phyloP scores from a whole-genome alignment of 2,329 filamentous ascomycete species.

The Chrysoporthe austroafricana region DNA sequence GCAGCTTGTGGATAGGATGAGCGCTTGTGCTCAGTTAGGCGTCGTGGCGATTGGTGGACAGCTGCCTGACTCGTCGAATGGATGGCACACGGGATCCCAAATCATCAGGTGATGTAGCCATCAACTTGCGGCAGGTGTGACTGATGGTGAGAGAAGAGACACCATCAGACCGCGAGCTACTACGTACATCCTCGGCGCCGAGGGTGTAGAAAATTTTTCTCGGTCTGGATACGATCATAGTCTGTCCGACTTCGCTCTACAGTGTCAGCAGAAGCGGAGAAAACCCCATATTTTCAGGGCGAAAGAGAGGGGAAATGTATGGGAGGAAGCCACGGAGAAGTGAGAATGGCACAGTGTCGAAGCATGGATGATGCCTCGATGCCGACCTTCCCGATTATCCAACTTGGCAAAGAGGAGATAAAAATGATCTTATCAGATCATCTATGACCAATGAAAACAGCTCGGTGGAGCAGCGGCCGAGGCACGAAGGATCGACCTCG shows the following conservation, averaged over 20 bases:
- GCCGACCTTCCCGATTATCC: constrained; percentile 14
- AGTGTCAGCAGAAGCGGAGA: constrained; percentile 26
- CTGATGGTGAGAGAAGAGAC: neutral
- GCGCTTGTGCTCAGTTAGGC: neutral
- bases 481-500: constrained; percentile 19
- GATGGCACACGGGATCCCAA: neutral
- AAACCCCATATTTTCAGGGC: constrained; percentile 1
- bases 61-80: constrained; percentile 1
- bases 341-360: constrained; percentile 2
- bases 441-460: constrained; percentile 30
- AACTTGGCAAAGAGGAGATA: constrained; percentile 8
- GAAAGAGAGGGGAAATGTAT: constrained; percentile 4
- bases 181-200: neutral
- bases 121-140: constrained; percentile 17
- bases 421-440: constrained; percentile 35
- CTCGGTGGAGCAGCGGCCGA: constrained; percentile 6
- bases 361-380: constrained; percentile 21
- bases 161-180: neutral
- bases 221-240: constrained; percentile 14
- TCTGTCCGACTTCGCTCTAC: constrained; percentile 24
- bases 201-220: constrained; percentile 22
- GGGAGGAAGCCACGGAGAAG: neutral
- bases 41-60: neutral
- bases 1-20: neutral
- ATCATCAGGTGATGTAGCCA: constrained; percentile 8